A percentile compares a stretch with the other conserved stretches of the same genome.
phyloP scores from a whole-genome alignment of 1,284 basidiomycete species.

The Ganoderma resinaceum region DNA sequence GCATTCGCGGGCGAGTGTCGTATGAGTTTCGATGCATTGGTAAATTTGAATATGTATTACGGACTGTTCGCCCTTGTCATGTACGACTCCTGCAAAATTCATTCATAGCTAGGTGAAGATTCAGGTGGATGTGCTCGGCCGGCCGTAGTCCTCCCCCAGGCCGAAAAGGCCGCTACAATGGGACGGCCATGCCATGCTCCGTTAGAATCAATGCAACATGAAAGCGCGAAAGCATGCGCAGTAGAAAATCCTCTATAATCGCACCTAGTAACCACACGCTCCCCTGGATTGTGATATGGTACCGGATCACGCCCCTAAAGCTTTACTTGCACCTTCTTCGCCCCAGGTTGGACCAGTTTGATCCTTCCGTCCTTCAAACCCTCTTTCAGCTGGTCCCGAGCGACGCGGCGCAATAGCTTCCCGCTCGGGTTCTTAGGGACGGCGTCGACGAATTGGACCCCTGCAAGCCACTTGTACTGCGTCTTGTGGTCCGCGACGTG shows the following conservation, averaged over 20 bases:
- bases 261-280: too few species aligned
- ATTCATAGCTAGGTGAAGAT: too few species aligned
- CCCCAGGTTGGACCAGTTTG: conserved; percentile 24
- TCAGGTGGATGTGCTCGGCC: too few species aligned
- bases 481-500: conserved; percentile 35
- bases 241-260: too few species aligned
- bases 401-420: conserved; percentile 33
- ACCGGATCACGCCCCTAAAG: conserved; percentile 20
- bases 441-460: conserved; percentile 34
- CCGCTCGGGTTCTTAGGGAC: conserved; percentile 38
- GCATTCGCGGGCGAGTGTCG: background rate
- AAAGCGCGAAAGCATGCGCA: too few species aligned
- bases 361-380: conserved; percentile 25
- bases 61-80: background rate
- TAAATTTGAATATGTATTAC: background rate
- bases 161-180: too few species aligned
- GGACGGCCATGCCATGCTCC: too few species aligned
- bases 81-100: background rate
- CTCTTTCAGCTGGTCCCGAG: conserved; percentile 32
- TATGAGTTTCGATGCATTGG: background rate
- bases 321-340: conserved; percentile 25
- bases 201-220: too few species aligned
- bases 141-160: too few species aligned
- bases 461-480: conserved; percentile 36
- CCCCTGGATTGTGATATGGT: too few species aligned